Base-by-base conservation (phyloP, 2,329 filamentous ascomycete species). In the Exophiala dermatitidis region DNA sequence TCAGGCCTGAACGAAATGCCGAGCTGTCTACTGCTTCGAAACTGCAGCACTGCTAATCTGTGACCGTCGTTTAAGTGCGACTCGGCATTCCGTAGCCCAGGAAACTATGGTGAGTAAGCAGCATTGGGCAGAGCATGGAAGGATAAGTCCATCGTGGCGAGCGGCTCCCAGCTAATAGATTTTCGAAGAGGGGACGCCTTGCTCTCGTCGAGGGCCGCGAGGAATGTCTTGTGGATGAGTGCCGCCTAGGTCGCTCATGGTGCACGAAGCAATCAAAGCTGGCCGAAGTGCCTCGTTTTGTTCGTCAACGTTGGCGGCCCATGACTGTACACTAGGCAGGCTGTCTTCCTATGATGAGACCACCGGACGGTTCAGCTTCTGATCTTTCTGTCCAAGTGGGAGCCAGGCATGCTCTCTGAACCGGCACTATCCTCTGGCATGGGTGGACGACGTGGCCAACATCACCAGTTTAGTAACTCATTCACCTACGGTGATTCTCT, bases 81-180 rank as follows among this genome's bases (percentile, higher is more conserved):
- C 12, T 37, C 33, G 12, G 30, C 49, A 29, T 31, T 46, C 26
- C 49, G 26, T 10, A 52, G 26, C 19, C 45, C 46, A 5, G 48
- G 45, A 56, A 56, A 37, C 49, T 52, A 46, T 56, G 53, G 41
- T 56, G 50, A 1, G 48, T 45, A 4, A 52, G 53, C 40, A 56
- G 19, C 19, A 33, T 31, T 9, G 53, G 53, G 8, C 53, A 46
- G 10, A 50, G 38, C 9, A 50, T 26, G 33, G 52, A 36, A 12
- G 40, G 53, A 3, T 40, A 47, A 9, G 31, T 34, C 45, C 53
- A 48, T 9, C 42, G 53, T 29, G 46, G 28, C 45, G 10, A 28
- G 45, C 7, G 9, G 33, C 34, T 51, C 33, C 19, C 19, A 19
- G 19, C 19, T 19, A 19, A 19, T 19, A 19, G 8, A 40, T 36